Evolutionary conservation across 495 filamentous ascomycete species (phyloP).

Genomic region (Penicillium pancosmium): DNA sequence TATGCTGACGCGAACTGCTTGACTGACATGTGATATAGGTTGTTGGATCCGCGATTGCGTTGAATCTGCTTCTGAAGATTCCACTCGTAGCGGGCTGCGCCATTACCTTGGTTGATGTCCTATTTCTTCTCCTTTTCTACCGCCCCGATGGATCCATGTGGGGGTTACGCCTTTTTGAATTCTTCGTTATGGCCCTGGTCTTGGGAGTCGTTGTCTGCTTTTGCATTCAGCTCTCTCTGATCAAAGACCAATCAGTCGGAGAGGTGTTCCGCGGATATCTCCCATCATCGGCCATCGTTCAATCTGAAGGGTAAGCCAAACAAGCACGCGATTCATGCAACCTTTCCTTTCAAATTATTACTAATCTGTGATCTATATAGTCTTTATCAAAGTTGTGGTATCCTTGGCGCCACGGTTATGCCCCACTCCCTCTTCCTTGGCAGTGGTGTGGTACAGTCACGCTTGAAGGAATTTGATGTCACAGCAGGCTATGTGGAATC

Average conservation of each 20-base stretch:
- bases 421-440: constrained; percentile 89
- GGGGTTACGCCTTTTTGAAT: constrained; percentile 76
- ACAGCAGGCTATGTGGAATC: constrained; percentile 58
- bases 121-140: constrained; percentile 86
- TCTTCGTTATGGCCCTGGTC: constrained; percentile 77
- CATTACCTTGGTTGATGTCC: constrained; percentile 80
- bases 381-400: constrained; percentile 88
- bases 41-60: constrained; percentile 87
- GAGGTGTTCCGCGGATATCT: constrained; percentile 85
- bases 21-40: constrained; percentile 53
- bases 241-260: constrained; percentile 66
- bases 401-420: constrained; percentile 93
- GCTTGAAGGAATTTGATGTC: constrained; percentile 77
- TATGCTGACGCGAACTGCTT: not conserved
- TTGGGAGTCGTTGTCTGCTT: constrained; percentile 89
- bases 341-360: not conserved
- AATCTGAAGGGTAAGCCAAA: constrained; percentile 62
- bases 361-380: constrained; percentile 40
- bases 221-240: constrained; percentile 82
- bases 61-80: constrained; percentile 79
- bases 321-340: constrained; percentile 1
- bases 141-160: constrained; percentile 72
- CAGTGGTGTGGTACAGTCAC: constrained; percentile 83
- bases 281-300: constrained; percentile 73
- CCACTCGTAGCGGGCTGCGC: constrained; percentile 87